phyloP scores from a whole-genome alignment of 352 stramenopile species.

The Peronospora farinosa region DNA sequence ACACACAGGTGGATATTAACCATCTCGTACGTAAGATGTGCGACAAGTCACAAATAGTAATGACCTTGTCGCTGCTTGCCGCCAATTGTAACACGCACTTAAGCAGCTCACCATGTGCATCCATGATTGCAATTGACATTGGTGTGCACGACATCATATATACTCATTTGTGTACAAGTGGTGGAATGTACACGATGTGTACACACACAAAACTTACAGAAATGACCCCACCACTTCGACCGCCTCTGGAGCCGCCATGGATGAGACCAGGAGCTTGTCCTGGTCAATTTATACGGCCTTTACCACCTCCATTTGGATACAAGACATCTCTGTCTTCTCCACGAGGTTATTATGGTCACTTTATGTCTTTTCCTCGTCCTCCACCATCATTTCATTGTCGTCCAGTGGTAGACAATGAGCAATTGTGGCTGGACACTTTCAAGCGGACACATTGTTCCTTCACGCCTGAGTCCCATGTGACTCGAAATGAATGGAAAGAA shows the following conservation, averaged over 20 bases:
- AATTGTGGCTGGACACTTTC: conserved; percentile 28
- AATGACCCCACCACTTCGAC: background rate
- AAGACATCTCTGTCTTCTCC: background rate
- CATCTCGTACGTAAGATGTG: too few species aligned
- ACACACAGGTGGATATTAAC: background rate
- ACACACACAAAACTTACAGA: background rate
- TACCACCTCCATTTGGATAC: background rate
- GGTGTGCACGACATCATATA: background rate
- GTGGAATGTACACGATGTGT: background rate
- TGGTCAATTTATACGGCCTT: background rate
- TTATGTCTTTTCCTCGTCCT: conserved; percentile 12
- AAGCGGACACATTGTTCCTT: conserved; percentile 17
- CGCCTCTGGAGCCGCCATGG: conserved; percentile 9
- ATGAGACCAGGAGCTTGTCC: conserved; percentile 1
- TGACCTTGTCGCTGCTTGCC: conserved; percentile 70
- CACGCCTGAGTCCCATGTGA: background rate
- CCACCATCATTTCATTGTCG: conserved; percentile 4
- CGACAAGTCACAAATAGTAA: too few species aligned
- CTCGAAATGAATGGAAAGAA: conserved; percentile 1
- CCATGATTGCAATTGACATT: too few species aligned
- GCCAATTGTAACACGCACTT: conserved; percentile 73
- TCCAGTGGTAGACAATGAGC: conserved; percentile 18
- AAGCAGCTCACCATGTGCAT: conserved; percentile 54
- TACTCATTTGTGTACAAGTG: too few species aligned
- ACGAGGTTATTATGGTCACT: conserved; percentile 1